Evolutionary conservation across 768 basidiomycete species (phyloP).

Genomic region (Tricholoma terreum): DNA sequence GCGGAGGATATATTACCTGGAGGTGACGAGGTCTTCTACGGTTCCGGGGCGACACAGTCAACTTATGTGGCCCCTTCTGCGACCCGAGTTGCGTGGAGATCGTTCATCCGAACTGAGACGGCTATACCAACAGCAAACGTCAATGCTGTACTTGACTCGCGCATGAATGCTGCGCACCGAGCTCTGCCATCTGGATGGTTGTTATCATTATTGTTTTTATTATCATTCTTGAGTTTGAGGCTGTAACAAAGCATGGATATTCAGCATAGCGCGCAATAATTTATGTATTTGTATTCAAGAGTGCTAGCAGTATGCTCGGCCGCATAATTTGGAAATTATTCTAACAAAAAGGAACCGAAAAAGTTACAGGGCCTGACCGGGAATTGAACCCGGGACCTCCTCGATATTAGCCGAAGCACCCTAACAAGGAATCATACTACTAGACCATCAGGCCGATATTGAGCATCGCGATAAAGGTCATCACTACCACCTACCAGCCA

Average conservation of each 20-base stretch:
- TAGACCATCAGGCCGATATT: constrained; percentile 48
- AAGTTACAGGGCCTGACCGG: constrained; percentile 59
- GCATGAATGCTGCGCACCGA: background rate
- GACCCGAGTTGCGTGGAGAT: constrained; percentile 55
- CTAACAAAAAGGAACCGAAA: background rate
- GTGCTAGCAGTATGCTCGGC: too few species aligned
- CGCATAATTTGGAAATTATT: too few species aligned
- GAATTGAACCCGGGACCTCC: constrained; percentile 90
- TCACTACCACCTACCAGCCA: background rate
- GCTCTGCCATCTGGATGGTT: background rate
- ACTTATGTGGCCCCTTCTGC: constrained; percentile 54
- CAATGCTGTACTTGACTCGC: background rate
- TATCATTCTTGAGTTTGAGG: background rate
- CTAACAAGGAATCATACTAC: constrained; percentile 65
- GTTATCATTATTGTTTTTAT: background rate
- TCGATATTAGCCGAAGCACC: constrained; percentile 41
- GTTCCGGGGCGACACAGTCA: constrained; percentile 45
- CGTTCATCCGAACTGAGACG: constrained; percentile 44
- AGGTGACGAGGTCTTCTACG: constrained; percentile 53
- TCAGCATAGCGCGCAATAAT: background rate
- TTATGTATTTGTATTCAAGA: background rate
- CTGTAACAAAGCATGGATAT: background rate
- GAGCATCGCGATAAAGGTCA: background rate
- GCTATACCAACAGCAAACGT: constrained; percentile 16
- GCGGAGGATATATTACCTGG: constrained; percentile 50